Conservation (phyloP, 73 alveolate species). For the Paramecium biaurelia region DNA sequence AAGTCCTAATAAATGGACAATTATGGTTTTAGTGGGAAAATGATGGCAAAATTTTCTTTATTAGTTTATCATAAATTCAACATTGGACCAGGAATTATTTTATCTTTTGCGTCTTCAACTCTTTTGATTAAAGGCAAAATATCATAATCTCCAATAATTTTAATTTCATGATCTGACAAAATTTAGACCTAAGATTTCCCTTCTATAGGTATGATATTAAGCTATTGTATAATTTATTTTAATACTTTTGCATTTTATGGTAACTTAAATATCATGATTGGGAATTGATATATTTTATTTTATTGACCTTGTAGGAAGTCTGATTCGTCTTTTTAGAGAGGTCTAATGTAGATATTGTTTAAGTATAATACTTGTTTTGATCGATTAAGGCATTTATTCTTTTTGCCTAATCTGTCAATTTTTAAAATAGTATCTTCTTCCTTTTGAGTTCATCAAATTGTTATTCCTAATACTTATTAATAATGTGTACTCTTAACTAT, state of each 20-base stretch:
- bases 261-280: not conserved
- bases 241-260: conserved; percentile 5
- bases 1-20: not conserved
- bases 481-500: not conserved
- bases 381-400: not conserved
- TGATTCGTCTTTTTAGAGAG: not conserved
- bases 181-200: not conserved
- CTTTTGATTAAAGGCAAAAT: conserved; percentile 5
- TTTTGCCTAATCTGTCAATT: not conserved
- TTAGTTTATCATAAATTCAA: not conserved
- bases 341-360: not conserved
- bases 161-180: not conserved
- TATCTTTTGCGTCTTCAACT: not conserved
- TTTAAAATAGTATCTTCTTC: not conserved
- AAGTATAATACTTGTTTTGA: not conserved
- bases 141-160: not conserved
- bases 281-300: not conserved
- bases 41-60: not conserved
- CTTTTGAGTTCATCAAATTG: not conserved
- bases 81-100: not conserved
- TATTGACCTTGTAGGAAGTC: not conserved
- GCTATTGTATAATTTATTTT: not conserved
- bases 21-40: not conserved
- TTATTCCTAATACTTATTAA: not conserved
- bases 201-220: not conserved